Percentiles rank a stretch among this genome's conserved stretches.
phyloP scores from a whole-genome alignment of 1,284 basidiomycete species.

The Marasmius tenuissimus region DNA sequence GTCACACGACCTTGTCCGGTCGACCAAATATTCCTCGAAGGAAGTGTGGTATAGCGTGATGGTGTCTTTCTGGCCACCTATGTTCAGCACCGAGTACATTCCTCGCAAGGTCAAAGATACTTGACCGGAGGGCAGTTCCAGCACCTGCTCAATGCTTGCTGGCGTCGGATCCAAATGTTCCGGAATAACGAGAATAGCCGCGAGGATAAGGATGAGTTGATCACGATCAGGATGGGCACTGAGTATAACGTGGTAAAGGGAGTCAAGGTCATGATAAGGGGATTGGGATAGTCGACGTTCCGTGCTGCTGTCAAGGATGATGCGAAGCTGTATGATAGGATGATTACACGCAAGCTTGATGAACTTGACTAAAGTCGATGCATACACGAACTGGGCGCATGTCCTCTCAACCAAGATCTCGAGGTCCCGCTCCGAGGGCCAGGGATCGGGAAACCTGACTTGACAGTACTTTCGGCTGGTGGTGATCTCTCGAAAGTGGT shows the following conservation, averaged over 20 bases:
- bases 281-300: not conserved
- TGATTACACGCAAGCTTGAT: slow-evolving; percentile 19
- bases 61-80: not conserved
- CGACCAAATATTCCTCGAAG: not conserved
- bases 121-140: not conserved
- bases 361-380: slow-evolving; percentile 25
- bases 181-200: not conserved
- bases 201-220: not conserved
- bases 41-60: not conserved
- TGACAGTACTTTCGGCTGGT: too few species aligned
- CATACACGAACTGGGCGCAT: slow-evolving; percentile 25
- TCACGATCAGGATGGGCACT: slow-evolving; percentile 6
- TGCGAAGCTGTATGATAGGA: slow-evolving; percentile 22
- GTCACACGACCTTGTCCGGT: not conserved
- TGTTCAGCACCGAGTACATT: not conserved
- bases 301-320: slow-evolving; percentile 12
- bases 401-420: slow-evolving; percentile 20
- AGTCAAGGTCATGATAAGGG: slow-evolving; percentile 9
- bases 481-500: not conserved
- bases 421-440: slow-evolving; percentile 18
- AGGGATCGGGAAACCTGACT: slow-evolving; percentile 1
- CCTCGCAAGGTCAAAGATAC: not conserved
- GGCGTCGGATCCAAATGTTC: not conserved
- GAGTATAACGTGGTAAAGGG: not conserved
- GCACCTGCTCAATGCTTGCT: not conserved